These are phyloP conservation scores for Ogataea trehaloabstinens DNA, from an alignment of 805 yeast genomes.

Conservation along the genomic window DNA sequence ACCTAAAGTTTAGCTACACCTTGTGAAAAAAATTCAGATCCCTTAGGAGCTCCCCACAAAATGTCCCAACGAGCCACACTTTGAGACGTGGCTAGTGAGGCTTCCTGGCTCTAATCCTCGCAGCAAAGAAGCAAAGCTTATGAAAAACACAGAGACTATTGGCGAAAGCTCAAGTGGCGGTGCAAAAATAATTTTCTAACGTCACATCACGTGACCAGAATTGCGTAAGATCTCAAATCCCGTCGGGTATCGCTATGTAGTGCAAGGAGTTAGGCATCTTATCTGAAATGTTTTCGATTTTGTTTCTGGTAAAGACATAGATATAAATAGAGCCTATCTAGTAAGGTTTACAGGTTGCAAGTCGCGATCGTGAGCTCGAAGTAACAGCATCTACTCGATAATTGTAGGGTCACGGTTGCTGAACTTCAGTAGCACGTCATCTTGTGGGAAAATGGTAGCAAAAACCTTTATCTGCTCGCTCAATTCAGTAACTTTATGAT, in stretches of 20 bases:
- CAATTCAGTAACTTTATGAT: constrained; percentile 77
- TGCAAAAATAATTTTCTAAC: not conserved
- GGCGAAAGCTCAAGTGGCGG: constrained; percentile 1
- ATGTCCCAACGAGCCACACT: not conserved
- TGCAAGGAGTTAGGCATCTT: too few species aligned
- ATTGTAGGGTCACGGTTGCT: constrained; percentile 55
- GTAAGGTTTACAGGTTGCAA: not conserved
- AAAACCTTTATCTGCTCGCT: constrained; percentile 93
- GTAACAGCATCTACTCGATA: constrained; percentile 4
- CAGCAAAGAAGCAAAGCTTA: not conserved
- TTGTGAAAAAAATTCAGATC: constrained; percentile 4
- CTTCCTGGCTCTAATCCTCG: not conserved
- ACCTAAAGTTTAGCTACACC: too few species aligned
- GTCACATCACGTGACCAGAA: constrained; percentile 1
- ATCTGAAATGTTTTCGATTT: too few species aligned
- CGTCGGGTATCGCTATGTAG: not conserved
- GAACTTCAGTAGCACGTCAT: constrained; percentile 83
- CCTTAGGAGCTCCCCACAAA: not conserved
- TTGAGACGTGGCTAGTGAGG: not conserved
- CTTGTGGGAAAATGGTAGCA: constrained; percentile 97
- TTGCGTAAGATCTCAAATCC: not conserved
- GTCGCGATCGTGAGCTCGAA: not conserved
- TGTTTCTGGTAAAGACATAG: not conserved
- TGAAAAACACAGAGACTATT: not conserved
- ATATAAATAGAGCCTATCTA: not conserved